Evolutionary conservation across 805 yeast species (phyloP).

Genomic region (Nakazawaea ishiwadae): DNA sequence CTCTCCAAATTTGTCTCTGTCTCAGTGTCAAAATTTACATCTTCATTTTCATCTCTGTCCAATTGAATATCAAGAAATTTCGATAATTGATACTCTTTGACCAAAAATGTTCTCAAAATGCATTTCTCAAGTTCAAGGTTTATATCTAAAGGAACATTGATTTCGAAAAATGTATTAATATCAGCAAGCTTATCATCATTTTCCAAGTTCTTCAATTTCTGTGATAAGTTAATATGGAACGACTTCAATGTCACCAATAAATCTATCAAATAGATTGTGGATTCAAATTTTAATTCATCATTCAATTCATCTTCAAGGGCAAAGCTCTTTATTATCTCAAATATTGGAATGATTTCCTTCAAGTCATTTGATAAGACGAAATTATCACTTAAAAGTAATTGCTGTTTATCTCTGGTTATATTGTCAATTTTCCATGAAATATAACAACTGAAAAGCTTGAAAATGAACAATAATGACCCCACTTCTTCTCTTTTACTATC

Average conservation of each 20-base stretch:
- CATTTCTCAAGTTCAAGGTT: slow-evolving; percentile 26
- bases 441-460: slow-evolving; percentile 12
- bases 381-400: slow-evolving; percentile 1
- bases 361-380: slow-evolving; percentile 1
- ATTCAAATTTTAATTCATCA: slow-evolving; percentile 5
- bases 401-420: slow-evolving; percentile 13
- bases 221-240: slow-evolving; percentile 27
- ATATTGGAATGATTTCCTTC: background rate
- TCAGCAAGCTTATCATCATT: slow-evolving; percentile 24
- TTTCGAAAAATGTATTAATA: slow-evolving; percentile 30
- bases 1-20: slow-evolving; percentile 1
- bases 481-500: background rate
- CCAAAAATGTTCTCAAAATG: slow-evolving; percentile 39
- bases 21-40: slow-evolving; percentile 18
- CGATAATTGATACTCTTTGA: slow-evolving; percentile 44
- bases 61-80: slow-evolving; percentile 30
- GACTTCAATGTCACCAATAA: slow-evolving; percentile 28
- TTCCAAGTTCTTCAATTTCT: slow-evolving; percentile 15
- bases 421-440: slow-evolving; percentile 18
- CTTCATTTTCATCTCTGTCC: slow-evolving; percentile 51
- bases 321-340: background rate
- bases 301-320: background rate
- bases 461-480: slow-evolving; percentile 1
- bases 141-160: slow-evolving; percentile 22
- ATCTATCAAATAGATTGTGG: slow-evolving; percentile 22